Evolutionary conservation across 2,329 filamentous ascomycete species (phyloP).

Genomic region (Aulographum hederae): DNA sequence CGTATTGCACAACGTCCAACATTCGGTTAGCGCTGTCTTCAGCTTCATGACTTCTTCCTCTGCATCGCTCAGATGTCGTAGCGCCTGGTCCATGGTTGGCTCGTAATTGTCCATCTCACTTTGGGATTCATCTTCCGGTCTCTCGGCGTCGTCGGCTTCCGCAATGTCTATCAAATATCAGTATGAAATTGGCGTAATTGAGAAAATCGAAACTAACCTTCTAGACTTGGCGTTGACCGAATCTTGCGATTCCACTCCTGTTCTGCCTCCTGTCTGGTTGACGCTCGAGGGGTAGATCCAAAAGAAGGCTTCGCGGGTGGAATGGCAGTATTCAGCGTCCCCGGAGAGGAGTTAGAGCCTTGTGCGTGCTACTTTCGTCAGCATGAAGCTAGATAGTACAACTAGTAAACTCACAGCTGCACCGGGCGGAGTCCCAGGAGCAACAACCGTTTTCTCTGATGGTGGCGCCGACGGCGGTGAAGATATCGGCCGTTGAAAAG

Average conservation of each 20-base stretch:
- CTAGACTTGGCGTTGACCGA: constrained; percentile 43
- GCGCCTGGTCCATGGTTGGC: constrained; percentile 28
- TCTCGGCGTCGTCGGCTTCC: constrained; percentile 21
- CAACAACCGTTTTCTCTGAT: constrained; percentile 17
- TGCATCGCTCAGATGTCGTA: constrained; percentile 38
- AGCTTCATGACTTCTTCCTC: constrained; percentile 48
- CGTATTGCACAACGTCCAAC: constrained; percentile 88
- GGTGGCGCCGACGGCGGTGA: too few relatives aligned
- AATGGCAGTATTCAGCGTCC: constrained; percentile 50
- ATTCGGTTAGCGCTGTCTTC: constrained; percentile 64
- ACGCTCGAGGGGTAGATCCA: constrained; percentile 63
- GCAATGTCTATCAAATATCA: constrained; percentile 23
- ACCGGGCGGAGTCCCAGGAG: constrained; percentile 18
- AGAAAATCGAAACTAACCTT: constrained; percentile 40
- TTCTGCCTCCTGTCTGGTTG: constrained; percentile 61
- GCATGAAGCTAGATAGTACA: too few relatives aligned
- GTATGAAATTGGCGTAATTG: background rate
- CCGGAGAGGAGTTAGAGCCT: too few relatives aligned
- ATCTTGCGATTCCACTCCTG: constrained; percentile 31
- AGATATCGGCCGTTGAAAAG: too few relatives aligned
- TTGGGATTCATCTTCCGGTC: constrained; percentile 6
- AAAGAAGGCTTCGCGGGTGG: constrained; percentile 26
- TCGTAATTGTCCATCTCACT: constrained; percentile 16
- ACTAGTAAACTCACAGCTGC: too few relatives aligned
- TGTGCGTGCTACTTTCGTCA: too few relatives aligned